Percentiles rank a stretch among this genome's conserved stretches.
These are phyloP conservation scores for Trapa bicornis DNA, from an alignment of 345 rosid species.

Conservation along the genomic window DNA sequence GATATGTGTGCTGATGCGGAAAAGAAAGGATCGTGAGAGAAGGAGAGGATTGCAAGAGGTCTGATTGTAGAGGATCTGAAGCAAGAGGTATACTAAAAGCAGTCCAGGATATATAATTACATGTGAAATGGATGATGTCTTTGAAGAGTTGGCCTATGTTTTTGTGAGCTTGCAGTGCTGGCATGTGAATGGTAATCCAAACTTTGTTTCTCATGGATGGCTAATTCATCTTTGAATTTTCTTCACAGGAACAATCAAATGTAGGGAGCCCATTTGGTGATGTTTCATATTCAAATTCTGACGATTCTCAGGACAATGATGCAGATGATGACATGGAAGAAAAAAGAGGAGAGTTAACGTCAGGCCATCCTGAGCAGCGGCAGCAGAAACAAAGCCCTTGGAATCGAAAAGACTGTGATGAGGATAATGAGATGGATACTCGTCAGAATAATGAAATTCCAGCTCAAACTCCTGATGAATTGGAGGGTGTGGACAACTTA, in stretches of 20 bases:
- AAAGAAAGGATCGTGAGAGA: constrained; percentile 84
- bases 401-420: constrained; percentile 25
- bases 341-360: constrained; percentile 29
- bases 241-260: constrained; percentile 48
- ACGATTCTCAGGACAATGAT: constrained; percentile 48
- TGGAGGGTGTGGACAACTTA: constrained; percentile 21
- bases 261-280: constrained; percentile 54
- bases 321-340: constrained; percentile 49
- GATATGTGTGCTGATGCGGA: constrained; percentile 72
- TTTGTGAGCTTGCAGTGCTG: not conserved
- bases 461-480: constrained; percentile 25
- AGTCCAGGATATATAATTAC: not conserved
- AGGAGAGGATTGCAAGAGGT: constrained; percentile 42
- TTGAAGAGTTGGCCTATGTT: not conserved
- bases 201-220: not conserved
- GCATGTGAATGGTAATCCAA: too few species aligned
- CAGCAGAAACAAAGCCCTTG: constrained; percentile 29
- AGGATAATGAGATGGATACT: constrained; percentile 31
- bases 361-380: constrained; percentile 24
- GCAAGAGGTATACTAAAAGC: constrained; percentile 35
- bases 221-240: not conserved
- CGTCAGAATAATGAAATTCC: constrained; percentile 25
- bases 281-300: constrained; percentile 59
- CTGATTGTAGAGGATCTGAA: constrained; percentile 35
- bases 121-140: not conserved